Conservation (phyloP, 805 yeast genomes). For the Saccharomycopsis sp. region DNA sequence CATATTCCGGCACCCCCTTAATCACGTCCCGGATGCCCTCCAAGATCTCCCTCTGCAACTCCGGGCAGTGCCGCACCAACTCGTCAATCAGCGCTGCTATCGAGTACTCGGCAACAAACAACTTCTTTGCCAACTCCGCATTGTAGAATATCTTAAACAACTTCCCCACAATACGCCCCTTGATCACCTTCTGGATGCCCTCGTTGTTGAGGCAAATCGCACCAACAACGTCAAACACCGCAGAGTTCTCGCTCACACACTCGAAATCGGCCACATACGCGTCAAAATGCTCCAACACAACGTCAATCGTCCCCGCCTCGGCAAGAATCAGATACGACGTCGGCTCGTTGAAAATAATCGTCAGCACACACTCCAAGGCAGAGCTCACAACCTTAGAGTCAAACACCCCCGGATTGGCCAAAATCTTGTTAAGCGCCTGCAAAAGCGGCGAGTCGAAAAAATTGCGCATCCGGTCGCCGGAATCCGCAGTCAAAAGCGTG, state of each 20-base stretch:
- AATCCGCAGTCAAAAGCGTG: constrained; percentile 35
- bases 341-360: constrained; percentile 83
- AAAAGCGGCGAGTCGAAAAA: constrained; percentile 81
- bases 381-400: constrained; percentile 60
- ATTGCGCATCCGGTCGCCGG: constrained; percentile 79
- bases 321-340: constrained; percentile 75
- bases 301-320: constrained; percentile 69
- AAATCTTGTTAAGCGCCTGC: constrained; percentile 48
- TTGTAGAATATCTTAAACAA: constrained; percentile 47
- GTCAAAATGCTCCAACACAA: constrained; percentile 52
- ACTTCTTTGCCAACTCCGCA: constrained; percentile 43
- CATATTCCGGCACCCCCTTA: constrained; percentile 35
- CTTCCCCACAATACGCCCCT: constrained; percentile 32
- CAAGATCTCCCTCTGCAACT: constrained; percentile 52
- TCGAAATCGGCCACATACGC: constrained; percentile 46
- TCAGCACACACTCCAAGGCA: constrained; percentile 56
- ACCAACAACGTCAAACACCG: constrained; percentile 60
- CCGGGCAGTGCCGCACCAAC: constrained; percentile 76
- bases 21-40: constrained; percentile 42
- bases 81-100: constrained; percentile 73
- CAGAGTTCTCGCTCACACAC: constrained; percentile 49
- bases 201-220: constrained; percentile 74
- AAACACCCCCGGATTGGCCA: constrained; percentile 51
- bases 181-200: constrained; percentile 54
- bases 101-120: constrained; percentile 43